phyloP scores from a whole-genome alignment of 208 protist species.

The Trypanosoma conorhini region DNA sequence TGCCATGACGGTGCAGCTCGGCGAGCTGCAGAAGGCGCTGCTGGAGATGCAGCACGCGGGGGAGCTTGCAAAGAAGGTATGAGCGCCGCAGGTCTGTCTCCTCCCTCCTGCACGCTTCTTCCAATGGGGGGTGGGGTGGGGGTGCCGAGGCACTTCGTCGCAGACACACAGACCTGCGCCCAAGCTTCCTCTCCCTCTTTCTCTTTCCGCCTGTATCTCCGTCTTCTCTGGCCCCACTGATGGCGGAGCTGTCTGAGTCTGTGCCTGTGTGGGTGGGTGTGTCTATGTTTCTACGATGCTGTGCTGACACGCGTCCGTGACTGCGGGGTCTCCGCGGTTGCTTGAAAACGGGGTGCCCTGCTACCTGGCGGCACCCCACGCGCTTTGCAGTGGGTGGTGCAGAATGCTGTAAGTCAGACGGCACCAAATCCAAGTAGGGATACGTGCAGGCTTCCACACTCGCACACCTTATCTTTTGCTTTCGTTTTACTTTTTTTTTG shows the following conservation, averaged over 20 bases:
- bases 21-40: constrained; percentile 81
- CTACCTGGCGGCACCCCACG: too few relatives aligned
- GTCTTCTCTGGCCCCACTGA: neutral
- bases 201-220: constrained; percentile 5
- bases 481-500: too few relatives aligned
- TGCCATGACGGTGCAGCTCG: constrained; percentile 68
- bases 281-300: too few relatives aligned
- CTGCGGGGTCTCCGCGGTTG: too few relatives aligned
- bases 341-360: too few relatives aligned
- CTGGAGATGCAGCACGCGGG: constrained; percentile 79
- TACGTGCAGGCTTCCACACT: too few relatives aligned
- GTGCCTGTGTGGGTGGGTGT: neutral
- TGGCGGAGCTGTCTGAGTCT: neutral
- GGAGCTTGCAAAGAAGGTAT: constrained; percentile 73
- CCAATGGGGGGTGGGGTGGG: neutral
- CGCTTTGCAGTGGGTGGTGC: too few relatives aligned
- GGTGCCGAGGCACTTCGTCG: neutral
- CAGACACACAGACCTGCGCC: too few relatives aligned
- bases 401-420: too few relatives aligned
- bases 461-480: too few relatives aligned
- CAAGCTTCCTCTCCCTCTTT: neutral
- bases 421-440: too few relatives aligned
- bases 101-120: neutral
- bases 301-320: too few relatives aligned
- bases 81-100: constrained; percentile 1